Evolutionary conservation across 2,329 filamentous ascomycete genomes (phyloP), one percentile per base, ranked within the genome.

Genomic region (Neodidymelliopsis sp.): DNA sequence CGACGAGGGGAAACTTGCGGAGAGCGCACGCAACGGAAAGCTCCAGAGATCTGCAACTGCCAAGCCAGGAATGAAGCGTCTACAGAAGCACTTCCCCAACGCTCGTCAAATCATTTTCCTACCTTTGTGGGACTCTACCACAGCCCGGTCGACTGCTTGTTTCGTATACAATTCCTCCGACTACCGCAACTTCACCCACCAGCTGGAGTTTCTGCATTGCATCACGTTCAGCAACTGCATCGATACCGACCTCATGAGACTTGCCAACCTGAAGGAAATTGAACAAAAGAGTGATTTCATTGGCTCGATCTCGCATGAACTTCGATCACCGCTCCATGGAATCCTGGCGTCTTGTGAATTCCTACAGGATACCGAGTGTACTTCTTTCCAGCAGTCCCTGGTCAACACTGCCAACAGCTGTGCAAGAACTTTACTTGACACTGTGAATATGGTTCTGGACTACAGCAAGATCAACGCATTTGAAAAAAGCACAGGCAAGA

Each of bases 201-300:
- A 50, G 9, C 29, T 49, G n/a, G 47, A 54, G 4, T 45, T 54
- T 7, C 29, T 46, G 16, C 28, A 42, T 23, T 49, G 47, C 7
- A 41, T 45, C 13, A 46, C 52, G 7, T 51, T 54, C 23, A 36
- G 16, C 15, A 54, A 43, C 16, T 49, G 45, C 23, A 65, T 78
- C 11, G 71, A 76, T 59, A 73, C 72, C 2, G 75, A 78, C 44
- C 59, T 77, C 1, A 64, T 70, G 23, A 63, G 74, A 10, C 55
- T 77, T 6, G 71, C 75, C 16, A 73, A 71, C 1, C 58, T 72
- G 11, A 47, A 41, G 36, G 34, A 28, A 11, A 39, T 20, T 13
- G 47, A 74, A 36, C 75, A 77, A 7, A 81, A 82, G 52, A 74
- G 73, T 1, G 77, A 80, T 34, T 79, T 82, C 42, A 74, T 82